These are phyloP conservation scores for Puccinia brachypodii DNA, from an alignment of 1,284 basidiomycete genomes.

Conservation along the genomic window DNA sequence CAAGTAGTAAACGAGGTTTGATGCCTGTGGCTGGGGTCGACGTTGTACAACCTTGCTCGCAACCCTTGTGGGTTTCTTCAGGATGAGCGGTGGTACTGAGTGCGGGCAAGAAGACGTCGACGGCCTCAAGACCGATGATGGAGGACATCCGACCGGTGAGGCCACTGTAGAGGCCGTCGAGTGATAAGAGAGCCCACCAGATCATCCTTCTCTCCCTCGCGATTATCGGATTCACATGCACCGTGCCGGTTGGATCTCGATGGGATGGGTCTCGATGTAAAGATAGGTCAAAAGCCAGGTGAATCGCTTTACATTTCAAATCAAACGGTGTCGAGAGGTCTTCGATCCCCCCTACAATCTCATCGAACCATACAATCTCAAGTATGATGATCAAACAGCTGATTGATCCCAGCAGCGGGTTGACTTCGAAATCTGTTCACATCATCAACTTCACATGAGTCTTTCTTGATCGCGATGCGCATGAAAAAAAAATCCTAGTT, in stretches of 20 bases:
- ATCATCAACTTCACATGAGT: not conserved
- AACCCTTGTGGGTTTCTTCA: conserved; percentile 37
- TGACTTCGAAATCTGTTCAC: conserved; percentile 33
- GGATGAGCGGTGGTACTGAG: conserved; percentile 23
- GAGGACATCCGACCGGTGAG: conserved; percentile 34
- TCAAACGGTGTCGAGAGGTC: conserved; percentile 27
- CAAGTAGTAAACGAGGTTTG: conserved; percentile 34
- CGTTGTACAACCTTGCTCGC: conserved; percentile 33
- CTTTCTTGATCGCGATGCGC: not conserved
- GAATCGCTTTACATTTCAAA: conserved; percentile 45
- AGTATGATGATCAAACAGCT: conserved; percentile 37
- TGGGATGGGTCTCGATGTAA: conserved; percentile 44
- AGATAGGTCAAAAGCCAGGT: conserved; percentile 35
- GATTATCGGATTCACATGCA: conserved; percentile 11
- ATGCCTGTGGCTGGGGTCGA: conserved; percentile 25
- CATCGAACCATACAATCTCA: conserved; percentile 47
- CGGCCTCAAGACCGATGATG: conserved; percentile 25
- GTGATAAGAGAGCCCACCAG: conserved; percentile 48
- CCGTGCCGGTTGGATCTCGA: conserved; percentile 23
- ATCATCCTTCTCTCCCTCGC: conserved; percentile 32
- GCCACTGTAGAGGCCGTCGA: conserved; percentile 42
- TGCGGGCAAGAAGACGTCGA: conserved; percentile 45
- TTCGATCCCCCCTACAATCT: conserved; percentile 30
- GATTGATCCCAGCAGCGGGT: conserved; percentile 34
- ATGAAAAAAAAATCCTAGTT: not conserved